phyloP scores from a whole-genome alignment of 495 filamentous ascomycete species.

The Neurospora sp. region DNA sequence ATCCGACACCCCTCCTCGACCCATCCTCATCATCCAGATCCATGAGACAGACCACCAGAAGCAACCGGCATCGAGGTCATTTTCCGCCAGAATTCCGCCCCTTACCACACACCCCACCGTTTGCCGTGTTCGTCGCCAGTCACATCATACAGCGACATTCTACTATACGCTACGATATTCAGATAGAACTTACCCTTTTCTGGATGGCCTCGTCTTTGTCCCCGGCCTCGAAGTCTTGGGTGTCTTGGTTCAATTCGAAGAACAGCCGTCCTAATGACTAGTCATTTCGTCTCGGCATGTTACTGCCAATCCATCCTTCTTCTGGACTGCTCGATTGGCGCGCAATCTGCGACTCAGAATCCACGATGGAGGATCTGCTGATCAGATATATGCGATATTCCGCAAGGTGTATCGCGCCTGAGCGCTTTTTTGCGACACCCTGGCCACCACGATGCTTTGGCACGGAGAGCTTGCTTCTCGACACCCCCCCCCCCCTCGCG shows the following conservation, averaged over 20 bases:
- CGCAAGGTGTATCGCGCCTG: neutral
- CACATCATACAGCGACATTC: neutral
- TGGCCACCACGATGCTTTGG: neutral
- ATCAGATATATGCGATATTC: neutral
- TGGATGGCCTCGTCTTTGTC: constrained; percentile 3
- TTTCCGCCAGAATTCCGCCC: constrained; percentile 15
- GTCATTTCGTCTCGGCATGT: neutral
- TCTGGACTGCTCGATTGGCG: neutral
- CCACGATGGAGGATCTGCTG: neutral
- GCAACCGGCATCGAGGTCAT: neutral
- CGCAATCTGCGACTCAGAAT: neutral
- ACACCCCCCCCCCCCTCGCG: neutral
- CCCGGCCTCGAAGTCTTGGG: neutral
- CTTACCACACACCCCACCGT: constrained; percentile 25
- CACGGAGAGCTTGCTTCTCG: neutral
- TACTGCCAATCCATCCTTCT: neutral
- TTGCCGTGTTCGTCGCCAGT: constrained; percentile 10
- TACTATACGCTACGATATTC: constrained; percentile 1
- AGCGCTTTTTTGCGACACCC: neutral
- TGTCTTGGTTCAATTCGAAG: neutral
- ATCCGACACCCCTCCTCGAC: constrained; percentile 19
- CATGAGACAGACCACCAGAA: constrained; percentile 16
- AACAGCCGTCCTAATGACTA: neutral
- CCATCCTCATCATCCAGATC: constrained; percentile 11
- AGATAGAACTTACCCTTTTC: constrained; percentile 14